Evolutionary conservation across 108 stramenopile genomes (phyloP), one percentile per base, ranked within the genome.

Genomic region (Bacterosira constricta): DNA sequence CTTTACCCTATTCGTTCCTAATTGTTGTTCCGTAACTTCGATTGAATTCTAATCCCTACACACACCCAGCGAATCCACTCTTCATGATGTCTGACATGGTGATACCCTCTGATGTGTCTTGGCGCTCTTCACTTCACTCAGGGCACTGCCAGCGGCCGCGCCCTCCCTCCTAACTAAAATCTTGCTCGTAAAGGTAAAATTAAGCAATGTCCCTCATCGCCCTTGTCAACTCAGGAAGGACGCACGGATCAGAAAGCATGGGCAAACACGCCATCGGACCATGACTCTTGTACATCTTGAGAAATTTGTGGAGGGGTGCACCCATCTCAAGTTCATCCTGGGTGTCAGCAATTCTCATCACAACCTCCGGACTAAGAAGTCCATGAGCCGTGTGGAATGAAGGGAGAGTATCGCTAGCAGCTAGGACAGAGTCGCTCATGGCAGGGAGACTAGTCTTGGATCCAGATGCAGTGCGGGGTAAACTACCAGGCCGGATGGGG

Each of bases 211-310:
- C 89, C 58, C 92, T 69, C 89, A 93, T 90, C 5, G 92, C 92
- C 46, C 70, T 58, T n/a, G 92, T 93, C 29, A 93, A 57, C 54
- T 90, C 85, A 5, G 92, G 92, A 3, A 93, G 65, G 5, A 93
- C 63, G 13, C 80, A 72, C 6, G 89, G 86, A 69, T 93, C 89
- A 15, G 85, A 85, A 32, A 93, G 54, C 84, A 93, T 86, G 34
- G 80, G 77, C 2, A 93, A 76, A 69, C 92, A 93, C 26, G 92
- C 88, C 84, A 93, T 87, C 20, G 92, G 92, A 4, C 92, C 92
- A 18, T 80, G 53, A 54, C 73, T 46, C 32, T 66, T 58, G 71
- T 93, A 93, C 11, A 75, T 84, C 13, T 75, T 61, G 6, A 93
- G 66, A 62, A 93, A 93, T 29, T 49, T 52, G 29, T 67, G 49